Conservation (phyloP, 2,329 filamentous ascomycete genomes). For the Penicillium sumatraense region DNA sequence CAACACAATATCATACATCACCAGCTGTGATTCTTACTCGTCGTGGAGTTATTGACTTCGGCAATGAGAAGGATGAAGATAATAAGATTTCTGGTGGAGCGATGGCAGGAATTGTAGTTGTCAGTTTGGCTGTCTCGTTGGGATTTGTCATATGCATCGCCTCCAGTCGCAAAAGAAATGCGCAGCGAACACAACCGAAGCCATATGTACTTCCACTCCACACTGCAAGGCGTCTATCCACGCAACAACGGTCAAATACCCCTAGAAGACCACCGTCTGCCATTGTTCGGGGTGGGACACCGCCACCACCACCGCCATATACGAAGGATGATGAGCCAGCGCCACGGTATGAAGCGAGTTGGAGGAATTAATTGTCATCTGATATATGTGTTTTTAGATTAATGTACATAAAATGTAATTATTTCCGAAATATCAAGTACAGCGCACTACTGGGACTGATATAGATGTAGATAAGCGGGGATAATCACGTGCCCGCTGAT, state of each 20-base stretch:
- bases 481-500: slow-evolving; percentile 6
- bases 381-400: no score
- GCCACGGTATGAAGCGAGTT: background rate
- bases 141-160: background rate
- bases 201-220: background rate
- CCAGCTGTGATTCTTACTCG: no score
- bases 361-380: background rate
- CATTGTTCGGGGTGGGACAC: background rate
- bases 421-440: no score
- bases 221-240: background rate
- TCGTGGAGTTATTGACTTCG: background rate
- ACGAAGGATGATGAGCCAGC: background rate
- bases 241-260: background rate
- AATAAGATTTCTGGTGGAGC: no score
- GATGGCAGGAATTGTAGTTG: background rate
- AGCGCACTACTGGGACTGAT: no score
- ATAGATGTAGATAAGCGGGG: background rate
- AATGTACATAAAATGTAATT: background rate
- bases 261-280: background rate
- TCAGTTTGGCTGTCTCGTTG: background rate
- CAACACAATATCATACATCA: background rate
- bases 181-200: background rate
- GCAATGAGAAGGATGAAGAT: no score
- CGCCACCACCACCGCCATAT: background rate
- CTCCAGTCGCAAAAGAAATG: background rate